Evolutionary conservation across 345 rosid species (phyloP).

Genomic region (Dovyalis caffra): DNA sequence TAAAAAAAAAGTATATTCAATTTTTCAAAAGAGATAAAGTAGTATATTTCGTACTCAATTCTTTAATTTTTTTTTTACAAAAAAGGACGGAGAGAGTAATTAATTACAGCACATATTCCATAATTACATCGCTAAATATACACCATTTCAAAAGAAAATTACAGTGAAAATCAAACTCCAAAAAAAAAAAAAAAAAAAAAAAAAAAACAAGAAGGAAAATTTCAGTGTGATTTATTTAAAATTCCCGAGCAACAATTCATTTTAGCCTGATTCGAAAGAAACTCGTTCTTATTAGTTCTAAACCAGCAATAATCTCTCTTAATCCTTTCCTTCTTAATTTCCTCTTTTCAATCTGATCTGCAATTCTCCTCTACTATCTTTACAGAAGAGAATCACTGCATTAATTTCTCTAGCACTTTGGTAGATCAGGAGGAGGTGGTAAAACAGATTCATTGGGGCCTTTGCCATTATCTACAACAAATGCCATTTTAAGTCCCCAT

Average conservation of each 20-base stretch:
- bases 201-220: background rate
- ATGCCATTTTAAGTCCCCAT: constrained; percentile 39
- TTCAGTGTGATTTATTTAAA: background rate
- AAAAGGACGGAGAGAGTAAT: no score
- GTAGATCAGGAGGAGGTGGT: constrained; percentile 32
- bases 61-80: no score
- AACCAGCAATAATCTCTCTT: background rate
- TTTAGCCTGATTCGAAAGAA: background rate
- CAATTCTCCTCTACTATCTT: background rate
- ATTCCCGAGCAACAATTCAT: background rate
- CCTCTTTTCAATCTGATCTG: background rate
- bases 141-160: background rate
- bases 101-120: background rate
- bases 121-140: background rate
- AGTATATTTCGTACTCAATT: no score
- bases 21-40: no score
- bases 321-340: background rate
- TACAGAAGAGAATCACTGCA: background rate
- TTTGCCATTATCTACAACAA: constrained; percentile 31
- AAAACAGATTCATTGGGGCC: constrained; percentile 24
- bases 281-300: background rate
- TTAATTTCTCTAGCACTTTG: constrained; percentile 16
- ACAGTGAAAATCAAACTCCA: background rate
- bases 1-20: no score
- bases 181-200: background rate